A percentile compares a stretch with the other conserved stretches of the same genome.
Conservation (phyloP, 2,329 filamentous ascomycete genomes). For the Colletotrichum neosansevieriae region DNA sequence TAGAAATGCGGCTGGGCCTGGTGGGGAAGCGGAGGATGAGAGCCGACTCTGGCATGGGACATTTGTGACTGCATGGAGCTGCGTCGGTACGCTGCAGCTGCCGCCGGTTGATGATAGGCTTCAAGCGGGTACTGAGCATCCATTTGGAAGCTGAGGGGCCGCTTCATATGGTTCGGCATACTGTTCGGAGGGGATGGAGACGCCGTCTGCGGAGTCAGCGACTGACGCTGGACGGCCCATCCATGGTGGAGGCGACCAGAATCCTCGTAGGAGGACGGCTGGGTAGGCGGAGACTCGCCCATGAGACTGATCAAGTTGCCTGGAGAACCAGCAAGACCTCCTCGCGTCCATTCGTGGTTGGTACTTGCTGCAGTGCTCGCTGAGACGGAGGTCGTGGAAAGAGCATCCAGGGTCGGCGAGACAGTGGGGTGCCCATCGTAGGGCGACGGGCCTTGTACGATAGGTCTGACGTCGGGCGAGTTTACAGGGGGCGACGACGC, state of each 20-base stretch:
- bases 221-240: constrained; percentile 61
- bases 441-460: constrained; percentile 47
- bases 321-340: constrained; percentile 63
- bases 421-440: constrained; percentile 57
- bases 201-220: constrained; percentile 58
- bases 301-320: constrained; percentile 64
- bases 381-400: constrained; percentile 62
- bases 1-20: constrained; percentile 84
- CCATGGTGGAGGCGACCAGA: constrained; percentile 56
- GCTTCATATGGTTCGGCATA: constrained; percentile 42
- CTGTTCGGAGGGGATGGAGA: constrained; percentile 53
- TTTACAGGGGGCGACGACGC: constrained; percentile 55
- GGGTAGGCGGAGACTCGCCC: constrained; percentile 66
- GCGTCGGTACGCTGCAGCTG: constrained; percentile 54
- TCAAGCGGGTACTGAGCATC: constrained; percentile 59
- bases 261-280: constrained; percentile 65
- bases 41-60: constrained; percentile 57
- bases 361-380: constrained; percentile 61
- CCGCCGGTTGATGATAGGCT: constrained; percentile 52
- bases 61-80: constrained; percentile 66
- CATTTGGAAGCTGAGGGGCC: constrained; percentile 63
- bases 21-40: constrained; percentile 77
- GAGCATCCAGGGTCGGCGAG: constrained; percentile 62
- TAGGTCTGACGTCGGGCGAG: constrained; percentile 61
- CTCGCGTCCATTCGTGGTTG: constrained; percentile 59